Conservation (phyloP, 495 filamentous ascomycete species). For the Thozetella sp. region DNA sequence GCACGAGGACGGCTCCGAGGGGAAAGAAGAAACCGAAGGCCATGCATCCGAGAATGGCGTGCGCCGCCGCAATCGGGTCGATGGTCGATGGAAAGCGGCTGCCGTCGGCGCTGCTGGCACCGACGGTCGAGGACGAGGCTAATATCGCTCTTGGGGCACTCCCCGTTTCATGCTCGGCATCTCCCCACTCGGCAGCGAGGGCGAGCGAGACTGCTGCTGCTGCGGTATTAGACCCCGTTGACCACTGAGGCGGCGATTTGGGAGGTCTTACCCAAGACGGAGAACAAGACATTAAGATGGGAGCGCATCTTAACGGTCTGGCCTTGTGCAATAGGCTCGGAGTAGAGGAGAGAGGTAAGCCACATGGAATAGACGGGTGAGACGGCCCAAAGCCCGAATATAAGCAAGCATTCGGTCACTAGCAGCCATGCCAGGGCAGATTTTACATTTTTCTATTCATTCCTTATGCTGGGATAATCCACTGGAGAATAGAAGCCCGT, state of each 20-base stretch:
- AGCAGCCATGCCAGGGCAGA: no score
- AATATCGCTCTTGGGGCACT: not conserved
- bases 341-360: no score
- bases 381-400: no score
- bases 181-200: not conserved
- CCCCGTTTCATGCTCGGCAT: not conserved
- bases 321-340: not conserved
- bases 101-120: not conserved
- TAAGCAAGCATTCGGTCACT: no score
- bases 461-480: no score
- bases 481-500: no score
- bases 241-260: not conserved
- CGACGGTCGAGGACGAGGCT: not conserved
- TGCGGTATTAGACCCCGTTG: not conserved
- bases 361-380: no score
- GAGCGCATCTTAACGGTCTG: not conserved
- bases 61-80: not conserved
- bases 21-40: conserved; percentile 1
- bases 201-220: not conserved
- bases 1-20: not conserved
- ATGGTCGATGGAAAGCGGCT: not conserved
- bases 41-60: not conserved
- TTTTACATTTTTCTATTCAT: no score
- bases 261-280: not conserved
- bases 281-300: not conserved